These are phyloP conservation scores for Bonia amplexicaulis DNA, from an alignment of 176 grass and related monocot species.

Conservation along the genomic window DNA sequence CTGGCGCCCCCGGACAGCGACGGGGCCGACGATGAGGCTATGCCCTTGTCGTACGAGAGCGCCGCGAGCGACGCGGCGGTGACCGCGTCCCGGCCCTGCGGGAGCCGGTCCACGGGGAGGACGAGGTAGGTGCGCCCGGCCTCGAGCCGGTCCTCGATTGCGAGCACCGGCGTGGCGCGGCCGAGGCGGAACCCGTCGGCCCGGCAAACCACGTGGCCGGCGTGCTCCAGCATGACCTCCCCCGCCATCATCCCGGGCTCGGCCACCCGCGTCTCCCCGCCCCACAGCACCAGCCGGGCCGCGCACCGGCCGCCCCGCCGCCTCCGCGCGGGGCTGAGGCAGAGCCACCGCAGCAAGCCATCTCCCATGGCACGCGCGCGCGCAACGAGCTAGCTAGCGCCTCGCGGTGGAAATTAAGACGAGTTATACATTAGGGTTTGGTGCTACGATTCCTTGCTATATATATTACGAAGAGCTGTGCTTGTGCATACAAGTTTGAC, in stretches of 20 bases:
- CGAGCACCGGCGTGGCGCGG: slow-evolving; percentile 42
- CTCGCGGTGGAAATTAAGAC: background rate
- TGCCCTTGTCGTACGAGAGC: slow-evolving; percentile 11
- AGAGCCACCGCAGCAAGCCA: slow-evolving; percentile 17
- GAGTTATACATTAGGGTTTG: background rate
- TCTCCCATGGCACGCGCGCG: background rate
- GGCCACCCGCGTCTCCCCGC: slow-evolving; percentile 20
- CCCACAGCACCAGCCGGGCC: slow-evolving; percentile 61
- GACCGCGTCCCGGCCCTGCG: slow-evolving; percentile 9
- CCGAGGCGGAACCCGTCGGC: slow-evolving; percentile 65
- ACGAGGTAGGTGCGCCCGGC: slow-evolving; percentile 56
- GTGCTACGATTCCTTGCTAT: background rate
- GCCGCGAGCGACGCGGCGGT: slow-evolving; percentile 46
- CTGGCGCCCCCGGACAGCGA: slow-evolving; percentile 3
- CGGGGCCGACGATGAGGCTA: background rate
- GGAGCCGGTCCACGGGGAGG: slow-evolving; percentile 58
- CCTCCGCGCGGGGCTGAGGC: background rate
- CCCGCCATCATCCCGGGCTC: slow-evolving; percentile 19
- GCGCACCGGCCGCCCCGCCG: too few relatives aligned
- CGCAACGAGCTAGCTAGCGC: background rate
- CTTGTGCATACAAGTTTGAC: background rate
- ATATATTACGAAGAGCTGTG: background rate
- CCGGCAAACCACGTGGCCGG: slow-evolving; percentile 44
- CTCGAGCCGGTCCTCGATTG: slow-evolving; percentile 46
- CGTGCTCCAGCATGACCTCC: slow-evolving; percentile 56